Base-by-base conservation (phyloP, 2,329 filamentous ascomycete genomes). In the Alternaria dauci region DNA sequence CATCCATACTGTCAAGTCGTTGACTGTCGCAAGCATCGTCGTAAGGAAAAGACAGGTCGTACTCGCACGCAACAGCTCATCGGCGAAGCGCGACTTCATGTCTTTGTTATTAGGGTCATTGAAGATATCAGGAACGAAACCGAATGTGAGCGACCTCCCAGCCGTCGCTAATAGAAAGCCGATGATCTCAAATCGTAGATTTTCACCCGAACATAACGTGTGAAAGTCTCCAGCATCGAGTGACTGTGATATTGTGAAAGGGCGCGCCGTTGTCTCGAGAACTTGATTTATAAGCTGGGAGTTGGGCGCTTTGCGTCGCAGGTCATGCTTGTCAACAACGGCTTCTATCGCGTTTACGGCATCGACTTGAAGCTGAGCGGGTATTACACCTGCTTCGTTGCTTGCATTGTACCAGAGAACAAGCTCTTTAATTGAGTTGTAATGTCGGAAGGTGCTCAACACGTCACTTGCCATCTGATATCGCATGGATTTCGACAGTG, bases 101-200 rank as follows among this genome's bases (percentile, higher is more conserved):
- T 48, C 65, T 16, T 67, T 60, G 18, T 70, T 66, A 1, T 47
- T 48, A 14, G 64, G 62, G 9, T 71, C 67, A 20, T 55, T 68
- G 57, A 70, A 71, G 2, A 60, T 58, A 34, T 71, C 68, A 4
- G 66, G 61, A 6, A 58, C 66, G 14, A 71, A 65, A 1, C 70
- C 74, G 38, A 74, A 76, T 0, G 68, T 65, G 1, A 75, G 54
- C 9, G 73, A 69, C 54, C 78, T 42, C 42, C 78, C 80, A 3
- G 80, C 79, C 5, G 77, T 71, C 26, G 77, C 71, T 38, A 79
- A 73, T 5, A 81, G 59, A 11, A 77, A 69, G 0, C 77, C 80
- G 11, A 81, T 70, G 5, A 76, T 76, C 36, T 82, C 80, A 5
- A 81, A 63, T 1, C 80, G 77, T 36, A 80, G 62, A 18, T 75